Percentiles rank a stretch among this genome's conserved stretches.
Evolutionary conservation across 73 alveolate species (phyloP).

Genomic region (Paramecium sonneborni): DNA sequence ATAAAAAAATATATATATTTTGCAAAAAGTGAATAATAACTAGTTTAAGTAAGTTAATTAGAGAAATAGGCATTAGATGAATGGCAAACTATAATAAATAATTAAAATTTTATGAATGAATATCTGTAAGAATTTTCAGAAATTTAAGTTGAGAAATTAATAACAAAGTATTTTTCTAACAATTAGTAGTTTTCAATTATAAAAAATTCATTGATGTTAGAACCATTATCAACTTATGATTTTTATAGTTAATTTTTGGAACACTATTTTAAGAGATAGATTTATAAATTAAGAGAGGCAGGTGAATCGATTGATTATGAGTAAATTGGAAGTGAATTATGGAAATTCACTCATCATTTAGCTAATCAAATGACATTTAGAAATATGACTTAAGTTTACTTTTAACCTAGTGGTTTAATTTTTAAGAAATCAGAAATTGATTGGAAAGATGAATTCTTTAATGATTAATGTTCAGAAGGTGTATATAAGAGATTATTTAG

Average conservation of each 20-base stretch:
- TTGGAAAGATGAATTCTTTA: slow-evolving; percentile 34
- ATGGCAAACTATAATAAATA: not conserved
- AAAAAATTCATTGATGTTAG: not conserved
- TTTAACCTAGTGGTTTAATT: not conserved
- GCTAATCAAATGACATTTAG: not conserved
- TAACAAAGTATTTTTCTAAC: not conserved
- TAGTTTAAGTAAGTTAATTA: not conserved
- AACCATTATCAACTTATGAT: slow-evolving; percentile 27
- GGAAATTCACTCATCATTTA: not conserved
- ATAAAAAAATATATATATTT: not conserved
- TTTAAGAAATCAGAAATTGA: not conserved
- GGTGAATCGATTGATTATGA: slow-evolving; percentile 17
- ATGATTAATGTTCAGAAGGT: not conserved
- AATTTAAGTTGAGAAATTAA: not conserved
- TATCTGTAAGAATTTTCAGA: not conserved
- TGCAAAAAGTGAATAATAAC: not conserved
- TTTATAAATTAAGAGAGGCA: not conserved
- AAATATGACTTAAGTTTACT: slow-evolving; percentile 4
- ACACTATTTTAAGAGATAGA: not conserved
- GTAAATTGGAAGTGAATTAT: not conserved
- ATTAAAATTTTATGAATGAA: not conserved
- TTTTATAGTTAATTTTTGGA: not conserved
- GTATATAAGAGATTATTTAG: not conserved
- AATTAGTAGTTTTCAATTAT: not conserved
- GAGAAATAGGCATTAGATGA: not conserved